phyloP scores from a whole-genome alignment of 2,329 filamentous ascomycete genomes.

The Kalmusia sp. region DNA sequence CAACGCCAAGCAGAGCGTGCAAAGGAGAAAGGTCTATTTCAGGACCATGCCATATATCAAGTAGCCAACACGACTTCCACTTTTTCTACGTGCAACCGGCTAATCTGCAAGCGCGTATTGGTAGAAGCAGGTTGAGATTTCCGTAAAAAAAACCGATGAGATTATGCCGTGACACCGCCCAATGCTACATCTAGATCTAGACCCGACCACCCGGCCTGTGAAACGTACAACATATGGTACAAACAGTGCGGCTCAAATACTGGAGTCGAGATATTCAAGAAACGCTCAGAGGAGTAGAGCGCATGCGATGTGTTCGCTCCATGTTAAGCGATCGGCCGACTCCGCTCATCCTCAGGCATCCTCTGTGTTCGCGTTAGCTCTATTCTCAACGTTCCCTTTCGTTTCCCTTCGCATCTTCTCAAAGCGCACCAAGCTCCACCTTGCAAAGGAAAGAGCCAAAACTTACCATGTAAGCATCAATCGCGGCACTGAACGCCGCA shows the following conservation, averaged over 20 bases:
- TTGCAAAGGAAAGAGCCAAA: not conserved
- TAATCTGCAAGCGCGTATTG: not conserved
- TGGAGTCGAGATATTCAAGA: too few relatives aligned
- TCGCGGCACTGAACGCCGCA: constrained; percentile 89
- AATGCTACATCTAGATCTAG: constrained; percentile 2
- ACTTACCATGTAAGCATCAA: constrained; percentile 81
- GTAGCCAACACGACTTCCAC: too few relatives aligned
- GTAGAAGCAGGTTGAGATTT: too few relatives aligned
- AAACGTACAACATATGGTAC: constrained; percentile 2
- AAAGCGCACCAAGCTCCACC: constrained; percentile 37
- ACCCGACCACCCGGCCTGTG: not conserved
- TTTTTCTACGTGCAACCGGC: too few relatives aligned
- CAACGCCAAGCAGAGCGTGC: too few relatives aligned
- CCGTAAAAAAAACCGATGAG: not conserved
- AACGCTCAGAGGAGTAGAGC: too few relatives aligned
- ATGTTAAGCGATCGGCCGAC: constrained; percentile 46
- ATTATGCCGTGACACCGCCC: constrained; percentile 5
- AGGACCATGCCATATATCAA: too few relatives aligned
- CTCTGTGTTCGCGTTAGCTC: constrained; percentile 23
- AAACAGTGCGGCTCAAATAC: not conserved
- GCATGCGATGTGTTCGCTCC: too few relatives aligned
- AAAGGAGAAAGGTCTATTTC: too few relatives aligned
- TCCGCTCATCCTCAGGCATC: constrained; percentile 50
- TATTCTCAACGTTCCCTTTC: not conserved
- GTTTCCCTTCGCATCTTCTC: not conserved